phyloP scores from a whole-genome alignment of 2,329 filamentous ascomycete genomes.

The Fusarium sp. region DNA sequence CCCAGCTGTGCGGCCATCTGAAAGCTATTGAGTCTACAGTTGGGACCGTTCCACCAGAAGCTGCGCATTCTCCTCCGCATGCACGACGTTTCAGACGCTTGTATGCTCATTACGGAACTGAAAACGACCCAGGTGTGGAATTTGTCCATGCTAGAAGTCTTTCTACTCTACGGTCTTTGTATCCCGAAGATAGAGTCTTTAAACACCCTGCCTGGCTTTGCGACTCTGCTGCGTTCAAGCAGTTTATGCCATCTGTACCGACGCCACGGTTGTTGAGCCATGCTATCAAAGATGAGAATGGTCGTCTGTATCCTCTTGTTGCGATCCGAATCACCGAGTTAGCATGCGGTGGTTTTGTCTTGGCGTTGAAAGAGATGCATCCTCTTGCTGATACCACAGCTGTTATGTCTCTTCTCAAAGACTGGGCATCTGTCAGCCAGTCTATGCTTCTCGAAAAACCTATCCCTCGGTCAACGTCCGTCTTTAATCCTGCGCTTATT shows the following conservation, averaged over 20 bases:
- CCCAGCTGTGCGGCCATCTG: conserved; percentile 38
- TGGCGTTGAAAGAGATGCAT: conserved; percentile 37
- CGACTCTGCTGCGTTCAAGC: conserved; percentile 2
- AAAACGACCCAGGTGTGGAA: conserved; percentile 36
- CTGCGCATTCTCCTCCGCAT: conserved; percentile 28
- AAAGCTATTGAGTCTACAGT: conserved; percentile 21
- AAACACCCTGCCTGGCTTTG: conserved; percentile 27
- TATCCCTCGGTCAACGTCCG: accelerated
- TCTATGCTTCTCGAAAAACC: not conserved
- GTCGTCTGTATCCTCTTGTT: conserved; percentile 10
- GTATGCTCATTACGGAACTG: conserved; percentile 34
- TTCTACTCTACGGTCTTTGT: conserved; percentile 11
- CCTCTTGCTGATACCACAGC: conserved; percentile 41
- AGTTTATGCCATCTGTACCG: conserved; percentile 4
- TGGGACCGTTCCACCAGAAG: conserved; percentile 15
- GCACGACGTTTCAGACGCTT: conserved; percentile 37
- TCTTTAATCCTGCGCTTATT: conserved; percentile 28
- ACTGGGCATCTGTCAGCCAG: conserved; percentile 36
- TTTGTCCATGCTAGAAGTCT: conserved; percentile 26
- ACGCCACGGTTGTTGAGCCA: conserved; percentile 13
- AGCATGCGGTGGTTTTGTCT: conserved; percentile 36
- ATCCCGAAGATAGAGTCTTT: conserved; percentile 9
- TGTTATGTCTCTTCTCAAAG: conserved; percentile 35
- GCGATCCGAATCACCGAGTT: conserved; percentile 39
- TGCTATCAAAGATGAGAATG: not conserved